Conservation (phyloP, 352 stramenopile species). For the Phytophthora tubulina region DNA sequence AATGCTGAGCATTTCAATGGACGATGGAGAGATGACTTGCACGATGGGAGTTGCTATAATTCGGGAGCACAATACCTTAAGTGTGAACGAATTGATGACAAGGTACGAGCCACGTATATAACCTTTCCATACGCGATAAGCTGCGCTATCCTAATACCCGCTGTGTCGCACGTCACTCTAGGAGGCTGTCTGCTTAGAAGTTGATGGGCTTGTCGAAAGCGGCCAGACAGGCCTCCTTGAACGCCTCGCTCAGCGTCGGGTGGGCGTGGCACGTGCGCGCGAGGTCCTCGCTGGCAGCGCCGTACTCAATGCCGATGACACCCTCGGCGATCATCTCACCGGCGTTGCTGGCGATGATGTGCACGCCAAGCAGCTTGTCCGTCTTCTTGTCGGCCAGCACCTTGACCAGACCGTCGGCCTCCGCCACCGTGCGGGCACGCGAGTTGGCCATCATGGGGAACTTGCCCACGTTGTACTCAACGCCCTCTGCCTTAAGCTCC, state of each 20-base stretch:
- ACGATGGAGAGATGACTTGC: no score
- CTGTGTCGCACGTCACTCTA: conserved; percentile 23
- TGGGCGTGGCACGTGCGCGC: conserved; percentile 99
- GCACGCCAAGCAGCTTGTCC: conserved; percentile 98
- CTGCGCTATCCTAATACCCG: conserved; percentile 21
- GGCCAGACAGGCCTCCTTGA: conserved; percentile 99
- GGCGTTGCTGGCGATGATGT: conserved; percentile 99
- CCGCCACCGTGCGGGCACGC: conserved; percentile 94
- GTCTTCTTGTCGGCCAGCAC: conserved; percentile 98
- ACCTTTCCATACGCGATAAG: conserved; percentile 39
- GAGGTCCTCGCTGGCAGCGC: conserved; percentile 98
- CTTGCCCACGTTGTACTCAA: conserved; percentile 97
- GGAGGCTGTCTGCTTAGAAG: conserved; percentile 91
- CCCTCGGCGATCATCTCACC: conserved; percentile 99
- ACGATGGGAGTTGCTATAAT: no score
- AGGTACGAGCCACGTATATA: conserved; percentile 35
- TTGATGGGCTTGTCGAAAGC: conserved; percentile 99
- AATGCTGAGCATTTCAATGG: no score
- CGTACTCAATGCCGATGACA: conserved; percentile 99
- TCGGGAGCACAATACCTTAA: no score
- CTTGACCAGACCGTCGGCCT: conserved; percentile 98
- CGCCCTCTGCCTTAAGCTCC: conserved; percentile 95
- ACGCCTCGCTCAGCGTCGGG: conserved; percentile 98
- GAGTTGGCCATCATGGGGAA: conserved; percentile 99
- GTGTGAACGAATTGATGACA: background rate